Conservation (phyloP, 257 asterid genomes). For the Scutellaria minor region DNA sequence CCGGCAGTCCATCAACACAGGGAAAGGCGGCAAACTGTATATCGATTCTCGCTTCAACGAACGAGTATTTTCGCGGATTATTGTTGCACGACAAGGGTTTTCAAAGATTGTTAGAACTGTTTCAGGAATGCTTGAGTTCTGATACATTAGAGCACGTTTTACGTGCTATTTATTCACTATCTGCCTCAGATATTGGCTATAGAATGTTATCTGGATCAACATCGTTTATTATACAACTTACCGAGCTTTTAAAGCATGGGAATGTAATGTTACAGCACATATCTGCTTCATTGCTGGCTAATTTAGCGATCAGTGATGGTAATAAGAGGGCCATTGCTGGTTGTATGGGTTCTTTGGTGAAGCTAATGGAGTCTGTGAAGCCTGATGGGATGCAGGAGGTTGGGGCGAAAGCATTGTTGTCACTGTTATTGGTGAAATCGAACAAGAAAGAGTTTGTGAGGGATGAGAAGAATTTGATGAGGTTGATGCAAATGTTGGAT, state of each 20-base stretch:
- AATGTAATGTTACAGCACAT: constrained; percentile 77
- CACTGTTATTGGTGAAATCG: constrained; percentile 63
- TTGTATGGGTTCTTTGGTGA: constrained; percentile 78
- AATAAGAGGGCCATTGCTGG: constrained; percentile 71
- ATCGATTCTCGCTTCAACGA: constrained; percentile 73
- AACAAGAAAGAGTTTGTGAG: constrained; percentile 77
- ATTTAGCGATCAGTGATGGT: constrained; percentile 66
- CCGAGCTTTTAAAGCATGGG: constrained; percentile 75
- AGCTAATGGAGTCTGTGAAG: constrained; percentile 84
- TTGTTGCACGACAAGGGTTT: constrained; percentile 69
- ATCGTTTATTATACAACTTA: constrained; percentile 58
- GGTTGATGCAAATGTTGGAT: constrained; percentile 81
- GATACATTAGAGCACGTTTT: constrained; percentile 74
- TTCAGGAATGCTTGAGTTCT: constrained; percentile 61
- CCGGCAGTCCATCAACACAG: constrained; percentile 61
- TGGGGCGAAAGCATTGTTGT: constrained; percentile 81
- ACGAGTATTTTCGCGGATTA: constrained; percentile 58
- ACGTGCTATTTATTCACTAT: constrained; percentile 75
- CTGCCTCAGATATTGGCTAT: constrained; percentile 64
- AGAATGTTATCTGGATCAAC: constrained; percentile 70
- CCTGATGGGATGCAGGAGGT: constrained; percentile 95
- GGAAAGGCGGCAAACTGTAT: constrained; percentile 80
- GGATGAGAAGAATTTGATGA: constrained; percentile 83
- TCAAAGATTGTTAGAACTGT: constrained; percentile 63
- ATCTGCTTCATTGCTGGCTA: constrained; percentile 79